These are phyloP conservation scores for Fraxinus excelsior DNA, from an alignment of 257 asterid species.

Conservation along the genomic window DNA sequence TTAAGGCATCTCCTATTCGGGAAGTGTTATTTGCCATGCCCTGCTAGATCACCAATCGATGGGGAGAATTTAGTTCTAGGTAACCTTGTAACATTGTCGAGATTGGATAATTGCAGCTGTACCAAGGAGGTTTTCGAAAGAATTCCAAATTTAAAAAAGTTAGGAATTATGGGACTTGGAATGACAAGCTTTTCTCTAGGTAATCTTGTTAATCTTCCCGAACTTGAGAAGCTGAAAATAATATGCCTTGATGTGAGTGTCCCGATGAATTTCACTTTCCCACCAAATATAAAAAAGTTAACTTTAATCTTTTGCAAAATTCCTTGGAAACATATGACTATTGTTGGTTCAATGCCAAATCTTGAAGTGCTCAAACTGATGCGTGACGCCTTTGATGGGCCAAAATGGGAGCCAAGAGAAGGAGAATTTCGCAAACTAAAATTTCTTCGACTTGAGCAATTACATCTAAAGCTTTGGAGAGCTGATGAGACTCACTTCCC, in stretches of 20 bases:
- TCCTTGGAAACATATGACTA: slow-evolving; percentile 15
- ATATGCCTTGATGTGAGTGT: background rate
- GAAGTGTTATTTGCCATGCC: background rate
- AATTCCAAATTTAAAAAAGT: slow-evolving; percentile 16
- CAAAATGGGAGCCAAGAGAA: slow-evolving; percentile 13
- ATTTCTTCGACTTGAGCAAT: background rate
- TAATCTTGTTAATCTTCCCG: slow-evolving; percentile 1
- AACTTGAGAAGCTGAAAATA: slow-evolving; percentile 20
- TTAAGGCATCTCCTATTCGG: slow-evolving; percentile 8
- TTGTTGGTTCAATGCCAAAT: slow-evolving; percentile 22
- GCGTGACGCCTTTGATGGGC: background rate
- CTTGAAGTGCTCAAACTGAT: slow-evolving; percentile 28
- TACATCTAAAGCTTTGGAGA: slow-evolving; percentile 12
- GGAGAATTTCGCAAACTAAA: slow-evolving; percentile 22
- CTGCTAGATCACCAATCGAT: background rate
- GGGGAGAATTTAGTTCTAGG: background rate
- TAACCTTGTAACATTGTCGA: slow-evolving; percentile 14
- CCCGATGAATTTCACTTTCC: slow-evolving; percentile 12
- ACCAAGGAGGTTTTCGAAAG: slow-evolving; percentile 14
- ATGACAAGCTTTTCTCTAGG: background rate
- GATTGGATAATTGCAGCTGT: background rate
- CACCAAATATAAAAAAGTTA: slow-evolving; percentile 22
- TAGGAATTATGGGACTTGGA: background rate
- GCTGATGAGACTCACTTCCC: slow-evolving; percentile 12
- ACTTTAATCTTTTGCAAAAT: background rate